Percentiles rank a stretch among this genome's conserved stretches.
Evolutionary conservation across 2,329 filamentous ascomycete species (phyloP).

Genomic region (Chalaropsis ovoidea): DNA sequence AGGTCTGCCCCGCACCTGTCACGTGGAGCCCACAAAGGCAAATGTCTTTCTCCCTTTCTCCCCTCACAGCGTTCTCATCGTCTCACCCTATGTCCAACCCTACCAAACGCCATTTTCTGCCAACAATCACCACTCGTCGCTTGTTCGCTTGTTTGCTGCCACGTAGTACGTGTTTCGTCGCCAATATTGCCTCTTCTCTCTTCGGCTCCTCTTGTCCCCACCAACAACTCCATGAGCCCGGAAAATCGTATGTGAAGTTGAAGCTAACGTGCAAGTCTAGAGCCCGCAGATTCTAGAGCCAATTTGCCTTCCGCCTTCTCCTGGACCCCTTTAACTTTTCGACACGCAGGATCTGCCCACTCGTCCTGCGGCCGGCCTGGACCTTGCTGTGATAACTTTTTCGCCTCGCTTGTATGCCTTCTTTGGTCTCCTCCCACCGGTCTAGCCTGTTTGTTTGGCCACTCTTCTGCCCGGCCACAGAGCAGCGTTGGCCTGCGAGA

Average conservation of each 20-base stretch:
- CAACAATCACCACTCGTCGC: background rate
- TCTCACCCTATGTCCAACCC: background rate
- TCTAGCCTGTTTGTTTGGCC: no score
- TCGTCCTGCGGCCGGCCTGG: background rate
- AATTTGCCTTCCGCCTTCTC: background rate
- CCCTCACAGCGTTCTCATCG: background rate
- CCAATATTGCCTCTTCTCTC: constrained; percentile 3
- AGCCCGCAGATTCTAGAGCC: background rate
- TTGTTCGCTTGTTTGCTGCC: background rate
- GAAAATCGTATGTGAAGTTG: background rate
- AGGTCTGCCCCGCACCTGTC: background rate
- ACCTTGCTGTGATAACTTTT: background rate
- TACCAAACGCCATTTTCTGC: background rate
- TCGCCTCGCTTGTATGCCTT: background rate
- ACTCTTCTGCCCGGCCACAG: background rate
- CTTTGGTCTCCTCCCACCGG: no score
- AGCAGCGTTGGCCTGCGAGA: background rate
- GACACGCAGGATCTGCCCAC: background rate
- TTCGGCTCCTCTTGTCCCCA: background rate
- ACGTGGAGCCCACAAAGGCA: background rate
- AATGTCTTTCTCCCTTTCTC: background rate
- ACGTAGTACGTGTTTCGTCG: background rate
- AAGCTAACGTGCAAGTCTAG: background rate
- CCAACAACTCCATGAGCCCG: background rate
- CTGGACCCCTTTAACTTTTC: background rate